Base-by-base conservation (phyloP, 2,329 filamentous ascomycete species). In the Westerdykella aurantiaca region DNA sequence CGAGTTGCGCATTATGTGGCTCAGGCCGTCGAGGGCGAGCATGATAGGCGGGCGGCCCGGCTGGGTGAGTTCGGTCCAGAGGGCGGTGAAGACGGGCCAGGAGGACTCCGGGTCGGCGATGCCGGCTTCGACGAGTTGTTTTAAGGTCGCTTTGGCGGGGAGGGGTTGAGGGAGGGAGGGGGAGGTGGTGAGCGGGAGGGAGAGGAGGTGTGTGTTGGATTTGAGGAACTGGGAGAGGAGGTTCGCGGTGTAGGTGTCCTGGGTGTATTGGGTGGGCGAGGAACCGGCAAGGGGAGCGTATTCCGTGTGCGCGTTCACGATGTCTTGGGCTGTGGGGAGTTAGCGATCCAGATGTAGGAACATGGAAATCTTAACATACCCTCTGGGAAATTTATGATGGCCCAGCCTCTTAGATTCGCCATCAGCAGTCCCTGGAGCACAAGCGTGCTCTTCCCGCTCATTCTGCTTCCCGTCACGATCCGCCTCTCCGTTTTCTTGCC, bases 361-460 rank as follows among this genome's bases (percentile, higher is more conserved):
- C 9, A 4, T 21, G 31, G 44, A 16, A 37, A 5, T 37, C 23
- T 3, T 39, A 10, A 59, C 76, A 57, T 74, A 94, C 90, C 86
- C 72, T 98, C 89, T 31, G 93, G 90, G 41, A 97, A 77, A 60
- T 87, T 85, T 46, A 98, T 77, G 38, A 97, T 89, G 37, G 95
- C 76, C 88, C 90, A 97, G 22, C 85, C 78, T 65, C 88, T 88
- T 59, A 90, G 66, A 53, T 91, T 82, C 1, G 81, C 91, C 68
- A 90, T 83, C 14, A 85, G 75, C 78, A 94, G 81, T 33, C 85
- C 86, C 71, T 97, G 90, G 37, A 95, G 73, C 58, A 94, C 68
- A 58, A 95, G 71, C 56, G 93, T 81, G 64, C 86, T 95, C 79
- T 97, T 98, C 31, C 93, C 93, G 12, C 84, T 80, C 34, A 83